Base-by-base conservation (phyloP, 2,329 filamentous ascomycete species). In the Dryadomyces quercivorus region DNA sequence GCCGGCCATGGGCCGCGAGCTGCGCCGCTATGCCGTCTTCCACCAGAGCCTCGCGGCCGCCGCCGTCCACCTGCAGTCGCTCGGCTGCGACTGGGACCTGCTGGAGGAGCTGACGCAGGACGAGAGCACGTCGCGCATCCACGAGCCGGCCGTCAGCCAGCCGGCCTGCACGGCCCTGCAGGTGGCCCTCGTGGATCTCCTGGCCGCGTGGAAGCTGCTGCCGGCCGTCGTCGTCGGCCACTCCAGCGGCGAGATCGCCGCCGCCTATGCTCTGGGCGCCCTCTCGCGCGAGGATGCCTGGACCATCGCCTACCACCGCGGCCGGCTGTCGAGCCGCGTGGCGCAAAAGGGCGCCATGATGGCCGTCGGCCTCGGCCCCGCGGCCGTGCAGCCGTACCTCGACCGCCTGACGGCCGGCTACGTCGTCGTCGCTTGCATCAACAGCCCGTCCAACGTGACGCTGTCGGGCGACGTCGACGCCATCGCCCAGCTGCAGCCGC, bases 231-330 rank as follows among this genome's bases (percentile, higher is more conserved):
- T 65, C 13, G 59, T 64, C 5, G 65, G 67, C n/a, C 66, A 69
- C 56, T 65, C 63, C 1, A 65, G 62, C 1, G 67, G 67, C 8
- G 67, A 69, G 50, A 66, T 69, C 18, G 64, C 63, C 1, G 65
- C 64, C 1, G 63, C 63, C 2, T 66, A 64, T 38, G 62, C 64
- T 2, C 60, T 59, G 6, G 63, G 64, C 0, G 50, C 51, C 1
- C 58, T 67, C 8, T 45, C 50, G 15, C 21, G 40, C 2, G 26
- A 43, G 8, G 40, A 50, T 3, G 61, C 60, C 5, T 53, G 59
- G 38, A 21, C 34, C 18, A 46, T 60, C 8, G 58, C 60, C 18
- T 56, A 61, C 40, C 53, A 48, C 55, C 63, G 51, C 49, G 61
- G 50, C 13, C 13, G 47, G 31, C 20, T 13, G 26, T 18, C 40